phyloP scores from a whole-genome alignment of 768 basidiomycete species.

The Termitomyces sp. region DNA sequence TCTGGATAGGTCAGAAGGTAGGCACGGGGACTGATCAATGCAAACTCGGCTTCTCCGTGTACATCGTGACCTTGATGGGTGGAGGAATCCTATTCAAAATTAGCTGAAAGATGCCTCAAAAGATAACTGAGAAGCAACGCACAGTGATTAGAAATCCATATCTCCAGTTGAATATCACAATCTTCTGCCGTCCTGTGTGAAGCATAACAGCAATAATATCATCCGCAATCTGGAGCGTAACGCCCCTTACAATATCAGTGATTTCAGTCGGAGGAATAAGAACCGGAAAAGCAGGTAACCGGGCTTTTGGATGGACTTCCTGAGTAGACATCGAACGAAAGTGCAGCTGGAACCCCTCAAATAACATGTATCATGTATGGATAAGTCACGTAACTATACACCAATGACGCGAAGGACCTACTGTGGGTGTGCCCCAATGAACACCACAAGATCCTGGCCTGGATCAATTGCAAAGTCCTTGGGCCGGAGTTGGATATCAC shows the following conservation, averaged over 20 bases:
- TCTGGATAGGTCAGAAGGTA: conserved; percentile 12
- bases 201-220: conserved; percentile 48
- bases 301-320: conserved; percentile 35
- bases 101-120: too few species aligned
- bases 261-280: conserved; percentile 13
- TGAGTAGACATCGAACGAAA: conserved; percentile 39
- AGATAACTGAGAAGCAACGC: too few species aligned
- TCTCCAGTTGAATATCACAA: conserved; percentile 20
- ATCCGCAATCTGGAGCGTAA: conserved; percentile 45
- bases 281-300: conserved; percentile 19
- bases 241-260: conserved; percentile 18
- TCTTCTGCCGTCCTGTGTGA: conserved; percentile 19
- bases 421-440: conserved; percentile 16
- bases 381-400: not conserved
- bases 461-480: conserved; percentile 65
- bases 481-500: conserved; percentile 33
- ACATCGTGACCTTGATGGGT: conserved; percentile 9
- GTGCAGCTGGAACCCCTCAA: conserved; percentile 23
- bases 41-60: conserved; percentile 32
- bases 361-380: not conserved
- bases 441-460: conserved; percentile 50
- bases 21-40: conserved; percentile 38
- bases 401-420: conserved; percentile 1
- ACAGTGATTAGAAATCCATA: conserved; percentile 12
- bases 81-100: too few species aligned